These are phyloP conservation scores for Pisolithus orientalis DNA, from an alignment of 768 basidiomycete genomes.

Conservation along the genomic window DNA sequence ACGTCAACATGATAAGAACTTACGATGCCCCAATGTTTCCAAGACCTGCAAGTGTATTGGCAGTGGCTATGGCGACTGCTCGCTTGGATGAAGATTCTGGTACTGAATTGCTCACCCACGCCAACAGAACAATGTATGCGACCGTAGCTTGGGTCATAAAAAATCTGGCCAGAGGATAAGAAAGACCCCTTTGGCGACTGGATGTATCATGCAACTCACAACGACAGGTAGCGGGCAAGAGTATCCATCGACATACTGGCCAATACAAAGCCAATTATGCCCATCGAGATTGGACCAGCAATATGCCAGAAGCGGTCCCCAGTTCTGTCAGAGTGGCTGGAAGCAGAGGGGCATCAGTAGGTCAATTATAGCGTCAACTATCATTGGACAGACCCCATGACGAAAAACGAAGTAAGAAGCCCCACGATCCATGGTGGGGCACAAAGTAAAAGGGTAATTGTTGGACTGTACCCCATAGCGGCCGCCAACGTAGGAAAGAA, in stretches of 20 bases:
- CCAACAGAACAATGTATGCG: conserved; percentile 58
- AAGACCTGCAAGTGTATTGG: conserved; percentile 73
- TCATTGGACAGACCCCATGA: conserved; percentile 36
- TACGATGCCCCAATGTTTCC: conserved; percentile 80
- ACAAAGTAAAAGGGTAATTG: conserved; percentile 63
- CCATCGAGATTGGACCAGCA: conserved; percentile 42
- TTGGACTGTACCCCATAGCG: conserved; percentile 60
- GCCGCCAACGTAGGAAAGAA: conserved; percentile 73
- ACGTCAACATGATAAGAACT: conserved; percentile 22
- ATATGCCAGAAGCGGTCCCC: conserved; percentile 75
- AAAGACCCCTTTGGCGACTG: background rate
- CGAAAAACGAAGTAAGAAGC: conserved; percentile 47
- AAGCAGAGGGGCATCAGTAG: background rate
- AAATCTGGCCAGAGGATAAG: conserved; percentile 40
- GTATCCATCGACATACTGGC: conserved; percentile 58
- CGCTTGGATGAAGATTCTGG: conserved; percentile 79
- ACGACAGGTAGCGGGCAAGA: conserved; percentile 54
- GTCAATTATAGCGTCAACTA: background rate
- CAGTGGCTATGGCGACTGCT: conserved; percentile 74
- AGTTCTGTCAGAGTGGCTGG: conserved; percentile 62
- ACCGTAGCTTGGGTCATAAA: conserved; percentile 69
- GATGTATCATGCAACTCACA: conserved; percentile 32
- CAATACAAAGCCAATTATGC: conserved; percentile 61
- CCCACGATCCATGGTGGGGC: conserved; percentile 71
- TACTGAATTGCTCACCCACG: conserved; percentile 51